phyloP scores from a whole-genome alignment of 768 basidiomycete species.

The Leccinellum rugosiceps region DNA sequence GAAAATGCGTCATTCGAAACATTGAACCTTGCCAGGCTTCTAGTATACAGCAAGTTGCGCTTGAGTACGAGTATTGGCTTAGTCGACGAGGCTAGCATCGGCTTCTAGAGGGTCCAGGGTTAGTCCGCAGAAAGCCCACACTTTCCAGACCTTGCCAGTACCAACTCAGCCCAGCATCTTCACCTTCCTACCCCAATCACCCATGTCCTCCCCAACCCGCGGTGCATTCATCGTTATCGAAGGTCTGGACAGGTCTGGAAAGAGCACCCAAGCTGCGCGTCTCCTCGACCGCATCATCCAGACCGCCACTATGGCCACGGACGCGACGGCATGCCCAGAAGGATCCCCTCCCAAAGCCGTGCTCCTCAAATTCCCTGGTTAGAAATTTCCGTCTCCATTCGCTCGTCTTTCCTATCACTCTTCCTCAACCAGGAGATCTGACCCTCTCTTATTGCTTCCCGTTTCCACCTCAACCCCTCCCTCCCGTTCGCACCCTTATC shows the following conservation, averaged over 20 bases:
- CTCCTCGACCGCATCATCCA: slow-evolving; percentile 54
- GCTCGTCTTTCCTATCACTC: background rate
- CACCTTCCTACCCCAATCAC: slow-evolving; percentile 39
- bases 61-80: background rate
- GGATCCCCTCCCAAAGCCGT: slow-evolving; percentile 34
- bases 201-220: slow-evolving; percentile 29
- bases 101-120: background rate
- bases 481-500: background rate
- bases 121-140: slow-evolving; percentile 30
- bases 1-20: background rate
- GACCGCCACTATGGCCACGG: background rate
- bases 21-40: too few relatives aligned
- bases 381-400: slow-evolving; percentile 10
- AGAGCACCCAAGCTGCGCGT: slow-evolving; percentile 78
- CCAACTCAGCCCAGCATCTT: slow-evolving; percentile 44
- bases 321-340: background rate
- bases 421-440: background rate
- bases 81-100: background rate
- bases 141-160: slow-evolving; percentile 54
- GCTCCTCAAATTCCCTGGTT: slow-evolving; percentile 89
- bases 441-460: background rate
- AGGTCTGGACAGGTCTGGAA: slow-evolving; percentile 94
- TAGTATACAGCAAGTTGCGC: too few relatives aligned
- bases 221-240: slow-evolving; percentile 92
- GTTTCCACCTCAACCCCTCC: too few relatives aligned